Evolutionary conservation across 495 filamentous ascomycete species (phyloP).

Genomic region (Hypoxylon fragiforme): DNA sequence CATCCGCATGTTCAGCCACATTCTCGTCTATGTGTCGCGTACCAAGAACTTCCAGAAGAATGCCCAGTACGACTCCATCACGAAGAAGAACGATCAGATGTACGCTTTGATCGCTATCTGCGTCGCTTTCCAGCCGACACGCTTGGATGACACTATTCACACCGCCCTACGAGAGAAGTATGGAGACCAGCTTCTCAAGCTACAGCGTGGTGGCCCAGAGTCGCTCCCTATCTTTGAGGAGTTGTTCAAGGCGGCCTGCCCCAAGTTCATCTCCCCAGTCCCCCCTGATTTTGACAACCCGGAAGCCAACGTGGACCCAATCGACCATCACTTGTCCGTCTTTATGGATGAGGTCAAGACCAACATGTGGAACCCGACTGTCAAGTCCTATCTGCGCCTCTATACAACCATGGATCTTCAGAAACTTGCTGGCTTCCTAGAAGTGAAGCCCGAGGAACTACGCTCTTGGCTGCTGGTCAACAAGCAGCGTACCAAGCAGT

Average conservation of each 20-base stretch:
- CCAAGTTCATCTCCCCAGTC: slow-evolving; percentile 98
- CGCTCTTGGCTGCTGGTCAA: slow-evolving; percentile 89
- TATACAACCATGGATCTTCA: slow-evolving; percentile 99
- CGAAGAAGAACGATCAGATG: slow-evolving; percentile 99
- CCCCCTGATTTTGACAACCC: slow-evolving; percentile 97
- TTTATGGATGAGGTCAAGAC: slow-evolving; percentile 99
- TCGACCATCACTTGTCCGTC: slow-evolving; percentile 93
- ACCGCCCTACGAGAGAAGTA: slow-evolving; percentile 97
- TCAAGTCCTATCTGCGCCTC: slow-evolving; percentile 97
- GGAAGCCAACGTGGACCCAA: slow-evolving; percentile 89
- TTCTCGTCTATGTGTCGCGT: slow-evolving; percentile 96
- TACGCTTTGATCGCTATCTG: slow-evolving; percentile 98
- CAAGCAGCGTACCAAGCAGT: slow-evolving; percentile 97
- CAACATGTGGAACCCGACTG: slow-evolving; percentile 92
- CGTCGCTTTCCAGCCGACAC: slow-evolving; percentile 93
- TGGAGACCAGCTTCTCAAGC: slow-evolving; percentile 90
- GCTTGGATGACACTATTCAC: slow-evolving; percentile 98
- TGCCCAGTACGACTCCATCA: slow-evolving; percentile 94
- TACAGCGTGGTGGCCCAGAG: slow-evolving; percentile 94
- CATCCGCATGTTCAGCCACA: slow-evolving; percentile 99
- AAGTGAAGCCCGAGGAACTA: slow-evolving; percentile 90
- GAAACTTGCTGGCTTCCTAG: slow-evolving; percentile 96
- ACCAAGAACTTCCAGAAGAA: slow-evolving; percentile 99
- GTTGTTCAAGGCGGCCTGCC: slow-evolving; percentile 92
- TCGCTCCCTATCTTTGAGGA: slow-evolving; percentile 95